A percentile compares a stretch with the other conserved stretches of the same genome.
Evolutionary conservation across 305 asterid genomes (phyloP).

Genomic region (Andrographis paniculata): DNA sequence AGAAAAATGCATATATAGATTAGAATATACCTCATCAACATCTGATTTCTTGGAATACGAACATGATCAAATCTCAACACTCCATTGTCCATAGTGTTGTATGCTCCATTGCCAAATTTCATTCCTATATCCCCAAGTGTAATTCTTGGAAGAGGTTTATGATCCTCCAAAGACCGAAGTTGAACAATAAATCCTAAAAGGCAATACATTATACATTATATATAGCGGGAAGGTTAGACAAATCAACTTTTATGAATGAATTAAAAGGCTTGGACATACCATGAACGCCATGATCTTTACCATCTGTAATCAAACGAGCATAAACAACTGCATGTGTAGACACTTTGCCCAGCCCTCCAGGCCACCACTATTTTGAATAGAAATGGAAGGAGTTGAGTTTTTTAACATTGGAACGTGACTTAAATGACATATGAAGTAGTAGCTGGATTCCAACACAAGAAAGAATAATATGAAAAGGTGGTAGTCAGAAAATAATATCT

Average conservation of each 20-base stretch:
- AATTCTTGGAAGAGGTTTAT: slow-evolving; percentile 77
- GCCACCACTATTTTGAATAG: slow-evolving; percentile 81
- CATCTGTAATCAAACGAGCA: slow-evolving; percentile 83
- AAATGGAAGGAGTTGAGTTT: slow-evolving; percentile 14
- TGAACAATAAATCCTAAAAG: slow-evolving; percentile 81
- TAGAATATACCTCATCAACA: slow-evolving; percentile 77
- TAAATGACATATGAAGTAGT: slow-evolving; percentile 1
- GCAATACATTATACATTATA: slow-evolving; percentile 5
- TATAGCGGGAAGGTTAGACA: slow-evolving; percentile 4
- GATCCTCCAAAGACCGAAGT: slow-evolving; percentile 89
- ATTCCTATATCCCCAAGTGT: slow-evolving; percentile 94
- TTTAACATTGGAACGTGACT: slow-evolving; percentile 2
- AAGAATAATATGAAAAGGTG: background rate
- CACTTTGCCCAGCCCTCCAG: slow-evolving; percentile 97
- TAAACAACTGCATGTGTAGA: slow-evolving; percentile 87
- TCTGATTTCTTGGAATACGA: slow-evolving; percentile 93
- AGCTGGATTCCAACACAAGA: slow-evolving; percentile 10
- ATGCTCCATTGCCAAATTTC: slow-evolving; percentile 98
- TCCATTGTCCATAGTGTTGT: slow-evolving; percentile 97
- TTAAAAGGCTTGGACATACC: slow-evolving; percentile 38
- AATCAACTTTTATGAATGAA: slow-evolving; percentile 12
- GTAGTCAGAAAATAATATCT: slow-evolving; percentile 11
- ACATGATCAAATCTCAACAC: slow-evolving; percentile 80
- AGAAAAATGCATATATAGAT: background rate
- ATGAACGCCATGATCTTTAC: slow-evolving; percentile 80